These are phyloP conservation scores for Pyricularia sp. DNA, from an alignment of 2,329 filamentous ascomycete genomes.

Conservation along the genomic window DNA sequence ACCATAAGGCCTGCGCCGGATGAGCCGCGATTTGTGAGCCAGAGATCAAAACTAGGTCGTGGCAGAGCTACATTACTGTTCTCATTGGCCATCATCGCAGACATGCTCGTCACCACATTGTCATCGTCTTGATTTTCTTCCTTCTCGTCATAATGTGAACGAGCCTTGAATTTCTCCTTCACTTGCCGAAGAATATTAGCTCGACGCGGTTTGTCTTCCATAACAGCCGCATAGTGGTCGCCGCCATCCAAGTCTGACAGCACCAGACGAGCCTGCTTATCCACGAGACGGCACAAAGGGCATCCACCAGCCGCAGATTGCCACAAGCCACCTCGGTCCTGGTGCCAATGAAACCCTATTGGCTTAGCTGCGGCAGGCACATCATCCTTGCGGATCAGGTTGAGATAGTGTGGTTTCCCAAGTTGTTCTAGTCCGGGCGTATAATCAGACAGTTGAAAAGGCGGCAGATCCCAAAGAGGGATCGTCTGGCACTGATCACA, in stretches of 20 bases:
- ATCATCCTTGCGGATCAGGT: neutral
- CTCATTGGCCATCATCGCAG: neutral
- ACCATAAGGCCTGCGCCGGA: neutral
- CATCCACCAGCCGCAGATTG: conserved; percentile 2
- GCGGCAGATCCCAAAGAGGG: neutral
- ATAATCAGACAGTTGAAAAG: neutral
- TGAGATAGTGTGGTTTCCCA: neutral
- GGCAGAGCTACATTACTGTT: neutral
- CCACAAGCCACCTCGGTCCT: conserved; percentile 2
- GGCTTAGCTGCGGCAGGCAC: neutral
- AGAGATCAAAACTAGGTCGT: neutral
- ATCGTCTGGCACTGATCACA: conserved; percentile 1
- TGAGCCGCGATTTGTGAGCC: neutral
- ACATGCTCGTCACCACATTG: neutral
- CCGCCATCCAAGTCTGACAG: neutral
- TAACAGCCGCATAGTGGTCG: neutral
- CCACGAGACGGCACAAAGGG: conserved; percentile 1
- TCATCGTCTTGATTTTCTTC: neutral
- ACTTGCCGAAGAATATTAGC: neutral
- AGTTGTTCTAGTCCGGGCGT: neutral
- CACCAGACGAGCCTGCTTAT: neutral
- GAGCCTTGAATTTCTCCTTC: neutral
- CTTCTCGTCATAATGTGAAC: neutral
- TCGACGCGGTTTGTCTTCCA: neutral
- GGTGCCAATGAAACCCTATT: neutral